Evolutionary conservation across 345 rosid species (phyloP).

Genomic region (Stellera chamaejasme): DNA sequence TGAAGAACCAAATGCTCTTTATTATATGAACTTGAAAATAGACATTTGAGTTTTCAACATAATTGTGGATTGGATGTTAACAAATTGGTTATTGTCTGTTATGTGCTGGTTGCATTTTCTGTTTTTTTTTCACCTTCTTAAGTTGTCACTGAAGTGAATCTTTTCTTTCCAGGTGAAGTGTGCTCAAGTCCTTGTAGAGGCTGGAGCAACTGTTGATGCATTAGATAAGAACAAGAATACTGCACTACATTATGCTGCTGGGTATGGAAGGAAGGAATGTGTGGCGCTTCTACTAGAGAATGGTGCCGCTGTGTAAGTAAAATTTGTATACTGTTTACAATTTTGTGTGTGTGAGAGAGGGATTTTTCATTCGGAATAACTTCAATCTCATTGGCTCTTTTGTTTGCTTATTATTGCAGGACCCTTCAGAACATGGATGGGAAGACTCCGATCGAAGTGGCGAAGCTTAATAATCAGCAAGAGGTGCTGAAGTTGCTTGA

Average conservation of each 20-base stretch:
- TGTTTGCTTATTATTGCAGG: conserved; percentile 21
- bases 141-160: neutral
- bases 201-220: conserved; percentile 76
- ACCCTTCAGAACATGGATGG: conserved; percentile 88
- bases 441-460: conserved; percentile 87
- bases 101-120: no score
- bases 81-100: no score
- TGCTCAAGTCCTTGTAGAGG: conserved; percentile 74
- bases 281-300: conserved; percentile 75
- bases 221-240: conserved; percentile 90
- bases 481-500: conserved; percentile 84
- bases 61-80: no score
- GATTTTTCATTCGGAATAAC: no score
- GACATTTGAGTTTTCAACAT: no score
- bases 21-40: no score
- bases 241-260: conserved; percentile 87
- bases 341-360: neutral
- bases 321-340: neutral
- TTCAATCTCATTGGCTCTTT: no score
- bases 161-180: conserved; percentile 50
- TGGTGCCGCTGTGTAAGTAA: conserved; percentile 89
- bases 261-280: conserved; percentile 89
- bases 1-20: no score
- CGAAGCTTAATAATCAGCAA: conserved; percentile 77
- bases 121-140: no score